Conservation (phyloP, 1,284 basidiomycete genomes). For the Xerocomus subilludens region DNA sequence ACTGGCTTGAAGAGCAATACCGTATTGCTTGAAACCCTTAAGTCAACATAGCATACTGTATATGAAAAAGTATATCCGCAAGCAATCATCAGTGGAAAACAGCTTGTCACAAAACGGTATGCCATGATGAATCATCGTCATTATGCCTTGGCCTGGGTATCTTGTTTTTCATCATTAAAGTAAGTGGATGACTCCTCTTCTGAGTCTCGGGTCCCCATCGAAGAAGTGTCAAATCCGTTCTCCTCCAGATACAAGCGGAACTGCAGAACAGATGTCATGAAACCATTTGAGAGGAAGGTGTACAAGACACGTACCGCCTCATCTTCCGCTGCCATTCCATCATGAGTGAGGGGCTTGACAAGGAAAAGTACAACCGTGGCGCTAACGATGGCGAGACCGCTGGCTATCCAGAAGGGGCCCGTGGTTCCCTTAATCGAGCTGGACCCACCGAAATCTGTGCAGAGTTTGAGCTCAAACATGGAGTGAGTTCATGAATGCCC, state of each 20-base stretch:
- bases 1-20: no score
- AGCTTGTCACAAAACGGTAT: neutral
- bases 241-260: conserved; percentile 84
- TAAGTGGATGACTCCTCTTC: conserved; percentile 42
- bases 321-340: conserved; percentile 87
- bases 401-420: conserved; percentile 84
- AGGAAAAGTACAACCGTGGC: conserved; percentile 80
- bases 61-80: neutral
- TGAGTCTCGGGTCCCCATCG: conserved; percentile 65
- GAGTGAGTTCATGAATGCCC: conserved; percentile 23
- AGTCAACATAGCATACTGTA: no score
- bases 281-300: neutral
- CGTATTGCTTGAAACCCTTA: no score
- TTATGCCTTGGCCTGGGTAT: conserved; percentile 29
- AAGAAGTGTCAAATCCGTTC: conserved; percentile 79
- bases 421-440: conserved; percentile 68
- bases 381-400: conserved; percentile 83
- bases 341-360: conserved; percentile 78
- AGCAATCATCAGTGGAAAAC: conserved; percentile 8
- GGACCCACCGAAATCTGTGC: conserved; percentile 70
- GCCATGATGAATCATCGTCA: conserved; percentile 20
- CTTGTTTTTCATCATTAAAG: conserved; percentile 40
- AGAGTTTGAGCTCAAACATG: conserved; percentile 23
- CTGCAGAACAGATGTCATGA: conserved; percentile 49
- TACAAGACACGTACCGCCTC: conserved; percentile 42